These are phyloP conservation scores for Rhypophila decipiens DNA, from an alignment of 495 filamentous ascomycete genomes.

Conservation along the genomic window DNA sequence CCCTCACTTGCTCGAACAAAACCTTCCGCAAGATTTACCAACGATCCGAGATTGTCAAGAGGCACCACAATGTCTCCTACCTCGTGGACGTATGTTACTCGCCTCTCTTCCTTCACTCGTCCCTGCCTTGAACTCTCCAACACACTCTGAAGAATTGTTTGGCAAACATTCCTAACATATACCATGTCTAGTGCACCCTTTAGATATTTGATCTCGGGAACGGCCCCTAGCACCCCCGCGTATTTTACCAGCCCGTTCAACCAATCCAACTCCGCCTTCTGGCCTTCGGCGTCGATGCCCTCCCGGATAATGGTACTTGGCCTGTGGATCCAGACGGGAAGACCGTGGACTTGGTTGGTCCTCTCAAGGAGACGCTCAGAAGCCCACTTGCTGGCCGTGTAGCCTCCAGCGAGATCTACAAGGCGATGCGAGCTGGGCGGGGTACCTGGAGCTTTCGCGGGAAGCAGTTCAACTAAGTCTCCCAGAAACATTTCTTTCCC, in stretches of 20 bases:
- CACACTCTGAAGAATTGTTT: not conserved
- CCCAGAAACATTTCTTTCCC: no score
- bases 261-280: not conserved
- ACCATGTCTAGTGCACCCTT: not conserved
- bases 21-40: no score
- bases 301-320: slow-evolving; percentile 24
- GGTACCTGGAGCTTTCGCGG: no score
- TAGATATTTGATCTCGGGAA: not conserved
- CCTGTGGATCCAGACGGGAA: slow-evolving; percentile 39
- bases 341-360: slow-evolving; percentile 8
- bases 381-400: slow-evolving; percentile 47
- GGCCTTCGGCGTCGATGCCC: not conserved
- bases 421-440: not conserved
- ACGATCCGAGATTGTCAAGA: not conserved
- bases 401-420: slow-evolving; percentile 27
- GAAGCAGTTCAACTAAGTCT: no score
- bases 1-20: not conserved
- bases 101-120: not conserved
- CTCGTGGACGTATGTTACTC: not conserved
- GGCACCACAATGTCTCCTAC: not conserved
- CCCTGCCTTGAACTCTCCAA: no score
- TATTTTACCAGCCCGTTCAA: not conserved
- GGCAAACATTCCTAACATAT: not conserved
- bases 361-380: slow-evolving; percentile 44
- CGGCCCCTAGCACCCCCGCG: not conserved